A percentile compares a stretch with the other conserved stretches of the same genome.
These are phyloP conservation scores for Pulveroboletus sp. DNA, from an alignment of 768 basidiomycete species.

Conservation along the genomic window DNA sequence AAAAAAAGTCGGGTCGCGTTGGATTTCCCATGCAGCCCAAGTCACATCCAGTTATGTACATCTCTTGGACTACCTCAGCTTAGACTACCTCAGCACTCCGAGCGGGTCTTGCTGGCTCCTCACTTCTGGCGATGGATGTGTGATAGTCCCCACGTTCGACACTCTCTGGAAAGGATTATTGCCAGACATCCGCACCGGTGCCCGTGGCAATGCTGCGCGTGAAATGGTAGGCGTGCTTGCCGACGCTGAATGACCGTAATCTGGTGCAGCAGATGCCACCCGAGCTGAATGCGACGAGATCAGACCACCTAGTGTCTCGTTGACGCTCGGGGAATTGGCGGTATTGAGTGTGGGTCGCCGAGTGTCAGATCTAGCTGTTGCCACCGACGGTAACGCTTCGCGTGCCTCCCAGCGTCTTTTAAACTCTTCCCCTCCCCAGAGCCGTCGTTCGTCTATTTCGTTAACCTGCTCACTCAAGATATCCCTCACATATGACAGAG, in stretches of 20 bases:
- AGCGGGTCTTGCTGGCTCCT: slow-evolving; percentile 26
- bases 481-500: slow-evolving; percentile 73
- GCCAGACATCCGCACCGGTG: slow-evolving; percentile 22
- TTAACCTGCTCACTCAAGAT: slow-evolving; percentile 52
- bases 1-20: slow-evolving; percentile 8
- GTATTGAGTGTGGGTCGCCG: slow-evolving; percentile 13
- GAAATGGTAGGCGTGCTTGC: slow-evolving; percentile 4
- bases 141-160: slow-evolving; percentile 5
- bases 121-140: slow-evolving; percentile 6
- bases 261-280: background rate
- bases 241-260: slow-evolving; percentile 17
- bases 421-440: slow-evolving; percentile 53
- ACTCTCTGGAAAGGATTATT: slow-evolving; percentile 30
- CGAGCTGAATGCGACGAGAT: slow-evolving; percentile 14
- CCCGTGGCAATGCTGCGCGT: slow-evolving; percentile 17
- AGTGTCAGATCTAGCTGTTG: slow-evolving; percentile 17
- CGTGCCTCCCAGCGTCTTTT: slow-evolving; percentile 34
- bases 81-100: slow-evolving; percentile 21
- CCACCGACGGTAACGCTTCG: slow-evolving; percentile 20
- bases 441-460: slow-evolving; percentile 60
- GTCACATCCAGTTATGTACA: background rate
- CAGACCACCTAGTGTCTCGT: slow-evolving; percentile 20
- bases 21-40: slow-evolving; percentile 22
- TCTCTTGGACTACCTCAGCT: slow-evolving; percentile 17
- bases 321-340: slow-evolving; percentile 13